Percentiles rank a stretch among this genome's conserved stretches.
These are phyloP conservation scores for Buddleja alternifolia DNA, from an alignment of 257 asterid species.

Conservation along the genomic window DNA sequence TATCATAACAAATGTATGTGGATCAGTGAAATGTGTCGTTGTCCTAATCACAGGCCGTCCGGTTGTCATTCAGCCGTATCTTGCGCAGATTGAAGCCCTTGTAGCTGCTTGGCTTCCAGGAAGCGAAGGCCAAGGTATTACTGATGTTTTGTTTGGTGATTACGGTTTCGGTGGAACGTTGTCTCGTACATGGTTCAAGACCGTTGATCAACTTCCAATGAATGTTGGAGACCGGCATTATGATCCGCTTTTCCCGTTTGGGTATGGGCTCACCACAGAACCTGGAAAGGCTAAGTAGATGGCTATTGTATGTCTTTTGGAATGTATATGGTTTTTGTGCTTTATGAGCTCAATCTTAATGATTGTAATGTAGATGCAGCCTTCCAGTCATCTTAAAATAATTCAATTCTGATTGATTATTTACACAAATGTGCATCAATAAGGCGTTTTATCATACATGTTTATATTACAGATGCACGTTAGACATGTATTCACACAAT, in stretches of 20 bases:
- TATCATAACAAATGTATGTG: conserved; percentile 39
- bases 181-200: conserved; percentile 49
- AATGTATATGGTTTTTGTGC: background rate
- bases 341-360: background rate
- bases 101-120: conserved; percentile 58
- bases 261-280: conserved; percentile 39
- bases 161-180: conserved; percentile 44
- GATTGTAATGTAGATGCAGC: background rate
- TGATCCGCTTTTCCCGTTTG: conserved; percentile 46
- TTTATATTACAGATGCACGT: no score
- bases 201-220: conserved; percentile 52
- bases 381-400: no score
- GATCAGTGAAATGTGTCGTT: conserved; percentile 42
- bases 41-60: conserved; percentile 50
- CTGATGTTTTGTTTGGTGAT: conserved; percentile 46
- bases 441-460: no score
- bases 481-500: no score
- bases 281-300: conserved; percentile 11
- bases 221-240: conserved; percentile 49
- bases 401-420: no score
- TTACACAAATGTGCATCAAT: no score
- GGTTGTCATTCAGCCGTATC: conserved; percentile 40
- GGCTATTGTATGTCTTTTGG: background rate
- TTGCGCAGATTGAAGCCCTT: conserved; percentile 38
- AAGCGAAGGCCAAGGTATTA: conserved; percentile 50